These are phyloP conservation scores for Adenanthera pavonina DNA, from an alignment of 306 rosid species.

Conservation along the genomic window DNA sequence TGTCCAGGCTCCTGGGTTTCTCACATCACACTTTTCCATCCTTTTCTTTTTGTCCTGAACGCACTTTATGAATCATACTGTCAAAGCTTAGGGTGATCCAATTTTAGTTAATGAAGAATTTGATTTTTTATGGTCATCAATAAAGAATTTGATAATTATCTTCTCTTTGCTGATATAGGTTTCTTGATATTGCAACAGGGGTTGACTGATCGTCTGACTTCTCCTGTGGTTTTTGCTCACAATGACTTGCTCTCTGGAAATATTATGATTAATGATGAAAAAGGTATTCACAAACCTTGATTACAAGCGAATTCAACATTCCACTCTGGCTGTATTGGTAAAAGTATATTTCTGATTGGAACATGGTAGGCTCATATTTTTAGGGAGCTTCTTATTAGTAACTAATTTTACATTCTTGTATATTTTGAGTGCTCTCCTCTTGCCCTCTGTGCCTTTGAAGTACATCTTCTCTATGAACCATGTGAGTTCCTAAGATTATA, in stretches of 20 bases:
- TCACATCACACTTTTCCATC: background rate
- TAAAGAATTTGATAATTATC: constrained; percentile 32
- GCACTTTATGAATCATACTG: constrained; percentile 15
- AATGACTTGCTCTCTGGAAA: constrained; percentile 96
- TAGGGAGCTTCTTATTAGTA: background rate
- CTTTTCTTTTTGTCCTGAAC: background rate
- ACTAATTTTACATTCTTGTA: background rate
- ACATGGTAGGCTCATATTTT: background rate
- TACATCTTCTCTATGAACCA: constrained; percentile 17
- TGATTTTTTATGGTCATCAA: too few species aligned
- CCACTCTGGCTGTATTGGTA: background rate
- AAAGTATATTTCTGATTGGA: background rate
- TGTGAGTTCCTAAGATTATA: constrained; percentile 12
- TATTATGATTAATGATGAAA: constrained; percentile 80
- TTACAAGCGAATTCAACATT: background rate
- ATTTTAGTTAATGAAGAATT: constrained; percentile 11
- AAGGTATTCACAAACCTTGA: constrained; percentile 64
- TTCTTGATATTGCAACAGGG: constrained; percentile 70
- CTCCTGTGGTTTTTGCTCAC: constrained; percentile 88
- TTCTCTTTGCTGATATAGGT: constrained; percentile 25
- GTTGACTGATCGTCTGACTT: constrained; percentile 63
- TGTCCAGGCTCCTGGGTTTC: background rate
- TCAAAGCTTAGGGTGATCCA: constrained; percentile 9
- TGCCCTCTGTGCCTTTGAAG: background rate
- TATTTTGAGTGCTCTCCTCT: constrained; percentile 9